Evolutionary conservation across 768 basidiomycete species (phyloP), one percentile per base, ranked within the genome.

Genomic region (Russula brevipes): DNA sequence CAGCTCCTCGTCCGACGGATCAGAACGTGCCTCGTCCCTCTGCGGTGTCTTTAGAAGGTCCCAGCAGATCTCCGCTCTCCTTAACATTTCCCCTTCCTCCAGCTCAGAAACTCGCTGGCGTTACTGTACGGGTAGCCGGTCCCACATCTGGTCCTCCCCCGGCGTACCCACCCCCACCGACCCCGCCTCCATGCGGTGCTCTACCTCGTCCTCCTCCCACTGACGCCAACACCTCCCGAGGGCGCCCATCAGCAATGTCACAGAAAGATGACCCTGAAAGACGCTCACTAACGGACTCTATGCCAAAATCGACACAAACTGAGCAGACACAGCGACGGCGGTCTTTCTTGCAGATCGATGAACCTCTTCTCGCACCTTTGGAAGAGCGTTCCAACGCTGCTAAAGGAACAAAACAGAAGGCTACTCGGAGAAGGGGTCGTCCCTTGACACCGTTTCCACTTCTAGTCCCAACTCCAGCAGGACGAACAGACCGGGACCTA

Each of bases 11-110:
- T 59, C 57, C 55, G 24, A 35, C 55, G 24, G 30, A n/a, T 33
- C 46, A 19, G 35, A 19, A 39, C 24, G 24, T 19, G 19, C 14
- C 36, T 19, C 4, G 52, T n/a, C 19, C 44, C 16, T n/a, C 44
- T 14, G 3, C 31, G 16, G 12, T 24, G 7, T 39, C 47, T 30
- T 44, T 41, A 5, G 39, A 42, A 38, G n/a, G 42, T 31, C 41
- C 44, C 41, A 45, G 41, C 16, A 46, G 41, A 35, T 61, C 66
- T 44, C 57, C 65, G 6, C 61, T 63, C 31, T 66, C 65, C 10
- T 41, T 67, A 30, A 59, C 66, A 17, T 65, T 67, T 44, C 66
- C 66, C 2, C 66, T 60, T 30, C 64, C 64, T 24, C 52, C 59
- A n/a, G 30, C 33, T 9, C 63, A 41, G 6, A 17, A 59, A 35